Evolutionary conservation across 805 yeast species (phyloP).

Genomic region (Jamesozyma spencerorum): DNA sequence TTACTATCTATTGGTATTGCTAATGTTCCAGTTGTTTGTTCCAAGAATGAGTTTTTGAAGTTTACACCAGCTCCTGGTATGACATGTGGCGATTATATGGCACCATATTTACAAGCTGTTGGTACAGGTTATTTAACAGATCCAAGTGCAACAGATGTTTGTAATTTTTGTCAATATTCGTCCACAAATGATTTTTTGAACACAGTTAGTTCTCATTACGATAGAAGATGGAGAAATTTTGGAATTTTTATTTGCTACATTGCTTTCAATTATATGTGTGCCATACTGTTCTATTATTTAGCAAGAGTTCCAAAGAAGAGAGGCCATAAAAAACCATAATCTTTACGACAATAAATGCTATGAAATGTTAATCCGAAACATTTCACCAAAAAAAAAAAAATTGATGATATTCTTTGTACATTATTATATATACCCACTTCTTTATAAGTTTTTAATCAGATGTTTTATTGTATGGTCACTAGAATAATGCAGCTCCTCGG

Average conservation of each 20-base stretch:
- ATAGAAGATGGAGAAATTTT: conserved; percentile 47
- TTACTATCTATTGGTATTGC: conserved; percentile 49
- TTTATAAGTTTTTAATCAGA: too few species aligned
- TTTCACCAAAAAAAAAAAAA: too few species aligned
- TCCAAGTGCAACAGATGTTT: conserved; percentile 40
- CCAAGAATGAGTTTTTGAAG: conserved; percentile 37
- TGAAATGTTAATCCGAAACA: too few species aligned
- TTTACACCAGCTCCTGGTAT: conserved; percentile 45
- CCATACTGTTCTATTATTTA: conserved; percentile 47
- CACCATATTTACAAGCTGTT: conserved; percentile 23
- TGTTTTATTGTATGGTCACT: too few species aligned
- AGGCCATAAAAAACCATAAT: too few species aligned
- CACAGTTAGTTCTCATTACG: conserved; percentile 32
- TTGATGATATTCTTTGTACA: too few species aligned
- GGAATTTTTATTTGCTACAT: conserved; percentile 50
- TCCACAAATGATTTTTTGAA: conserved; percentile 51
- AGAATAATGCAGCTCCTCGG: too few species aligned
- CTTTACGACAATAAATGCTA: too few species aligned
- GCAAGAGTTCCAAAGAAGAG: conserved; percentile 64
- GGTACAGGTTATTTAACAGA: conserved; percentile 42
- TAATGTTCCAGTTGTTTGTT: conserved; percentile 39
- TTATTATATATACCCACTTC: too few species aligned
- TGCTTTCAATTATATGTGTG: conserved; percentile 34
- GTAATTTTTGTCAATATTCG: conserved; percentile 49
- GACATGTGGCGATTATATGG: conserved; percentile 51